A percentile compares a stretch with the other conserved stretches of the same genome.
Conservation (phyloP, 805 yeast genomes). For the Candida piceae region DNA sequence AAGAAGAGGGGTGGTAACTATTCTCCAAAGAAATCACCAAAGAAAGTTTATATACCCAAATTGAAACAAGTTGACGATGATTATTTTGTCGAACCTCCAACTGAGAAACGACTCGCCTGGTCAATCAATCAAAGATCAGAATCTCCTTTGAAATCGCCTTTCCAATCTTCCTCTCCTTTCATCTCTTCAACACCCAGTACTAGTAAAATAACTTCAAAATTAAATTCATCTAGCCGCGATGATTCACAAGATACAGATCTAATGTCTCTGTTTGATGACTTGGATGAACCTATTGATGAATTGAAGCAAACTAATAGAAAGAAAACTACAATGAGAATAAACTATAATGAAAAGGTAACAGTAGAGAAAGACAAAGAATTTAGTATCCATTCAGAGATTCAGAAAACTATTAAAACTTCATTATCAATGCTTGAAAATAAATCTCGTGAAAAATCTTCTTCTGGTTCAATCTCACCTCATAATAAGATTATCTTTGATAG, state of each 20-base stretch:
- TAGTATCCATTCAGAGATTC: constrained; percentile 11
- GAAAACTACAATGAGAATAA: constrained; percentile 2
- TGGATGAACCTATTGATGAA: too few relatives aligned
- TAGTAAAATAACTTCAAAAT: neutral
- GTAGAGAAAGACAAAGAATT: constrained; percentile 9
- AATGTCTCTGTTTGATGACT: constrained; percentile 5
- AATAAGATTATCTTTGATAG: too few relatives aligned
- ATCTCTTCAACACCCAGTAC: too few relatives aligned
- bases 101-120: constrained; percentile 11
- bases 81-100: constrained; percentile 15
- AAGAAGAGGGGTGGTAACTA: too few relatives aligned
- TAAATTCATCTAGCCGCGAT: neutral
- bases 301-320: neutral
- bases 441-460: too few relatives aligned
- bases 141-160: too few relatives aligned
- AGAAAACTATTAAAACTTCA: constrained; percentile 1
- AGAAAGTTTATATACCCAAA: constrained; percentile 16
- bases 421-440: too few relatives aligned
- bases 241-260: too few relatives aligned
- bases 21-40: constrained; percentile 5
- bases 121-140: neutral
- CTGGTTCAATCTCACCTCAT: too few relatives aligned
- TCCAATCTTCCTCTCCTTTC: too few relatives aligned
- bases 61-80: constrained; percentile 10
- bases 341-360: neutral